Conservation (phyloP, 306 rosid species). For the Hippophae gyantsensis region DNA sequence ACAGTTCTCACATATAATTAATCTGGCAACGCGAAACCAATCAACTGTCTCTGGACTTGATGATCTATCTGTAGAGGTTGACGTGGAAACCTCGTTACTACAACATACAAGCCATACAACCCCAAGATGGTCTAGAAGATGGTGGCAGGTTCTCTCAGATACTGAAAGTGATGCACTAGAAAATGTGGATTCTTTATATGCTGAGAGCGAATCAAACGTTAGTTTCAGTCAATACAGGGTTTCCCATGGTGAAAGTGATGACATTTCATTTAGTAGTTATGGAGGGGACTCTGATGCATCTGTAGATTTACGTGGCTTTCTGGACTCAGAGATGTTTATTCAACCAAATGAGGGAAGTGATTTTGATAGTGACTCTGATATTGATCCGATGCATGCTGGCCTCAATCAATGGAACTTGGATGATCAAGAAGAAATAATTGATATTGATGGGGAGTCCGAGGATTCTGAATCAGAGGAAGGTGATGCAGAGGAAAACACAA, state of each 20-base stretch:
- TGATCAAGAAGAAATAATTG: slow-evolving; percentile 34
- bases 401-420: slow-evolving; percentile 57
- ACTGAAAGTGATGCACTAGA: slow-evolving; percentile 77
- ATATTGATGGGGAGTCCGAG: slow-evolving; percentile 23
- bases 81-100: slow-evolving; percentile 27
- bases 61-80: slow-evolving; percentile 42
- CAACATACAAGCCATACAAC: slow-evolving; percentile 57
- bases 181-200: slow-evolving; percentile 49
- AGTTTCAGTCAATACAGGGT: slow-evolving; percentile 49
- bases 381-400: slow-evolving; percentile 94
- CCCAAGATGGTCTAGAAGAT: slow-evolving; percentile 62
- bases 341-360: slow-evolving; percentile 39
- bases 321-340: slow-evolving; percentile 41
- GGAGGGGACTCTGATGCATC: slow-evolving; percentile 90
- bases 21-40: slow-evolving; percentile 37
- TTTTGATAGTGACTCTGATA: slow-evolving; percentile 70
- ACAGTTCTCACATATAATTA: slow-evolving; percentile 38
- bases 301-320: slow-evolving; percentile 58
- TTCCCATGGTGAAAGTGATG: slow-evolving; percentile 56
- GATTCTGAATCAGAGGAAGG: slow-evolving; percentile 44
- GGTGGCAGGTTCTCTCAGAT: slow-evolving; percentile 60
- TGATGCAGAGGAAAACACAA: slow-evolving; percentile 37
- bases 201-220: slow-evolving; percentile 60
- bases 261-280: slow-evolving; percentile 52
- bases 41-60: slow-evolving; percentile 36